Conservation (phyloP, 805 yeast genomes). For the Nakazawaea wyomingensis region DNA sequence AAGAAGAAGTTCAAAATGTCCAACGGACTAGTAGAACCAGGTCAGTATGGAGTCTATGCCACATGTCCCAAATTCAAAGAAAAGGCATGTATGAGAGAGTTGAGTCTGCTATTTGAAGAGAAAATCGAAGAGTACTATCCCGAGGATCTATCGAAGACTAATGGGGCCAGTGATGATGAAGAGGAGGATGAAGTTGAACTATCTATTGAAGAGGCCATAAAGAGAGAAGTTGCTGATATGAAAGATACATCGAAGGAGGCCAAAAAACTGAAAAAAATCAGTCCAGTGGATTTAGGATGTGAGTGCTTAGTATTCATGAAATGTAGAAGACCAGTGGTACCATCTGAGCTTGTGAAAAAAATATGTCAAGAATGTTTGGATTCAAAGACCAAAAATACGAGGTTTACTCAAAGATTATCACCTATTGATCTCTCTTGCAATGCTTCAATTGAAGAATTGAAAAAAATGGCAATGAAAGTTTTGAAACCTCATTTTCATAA, state of each 20-base stretch:
- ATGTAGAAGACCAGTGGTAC: constrained; percentile 71
- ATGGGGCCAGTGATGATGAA: constrained; percentile 29
- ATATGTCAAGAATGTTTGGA: constrained; percentile 58
- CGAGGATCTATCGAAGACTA: constrained; percentile 25
- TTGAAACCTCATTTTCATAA: constrained; percentile 64
- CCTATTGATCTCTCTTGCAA: constrained; percentile 76
- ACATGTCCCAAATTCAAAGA: constrained; percentile 85
- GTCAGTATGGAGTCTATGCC: constrained; percentile 82
- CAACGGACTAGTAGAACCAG: constrained; percentile 66
- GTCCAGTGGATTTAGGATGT: constrained; percentile 62
- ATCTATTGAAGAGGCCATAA: constrained; percentile 72
- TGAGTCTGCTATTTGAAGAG: constrained; percentile 54
- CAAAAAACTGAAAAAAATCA: constrained; percentile 40
- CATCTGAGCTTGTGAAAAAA: constrained; percentile 61
- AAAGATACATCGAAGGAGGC: constrained; percentile 35
- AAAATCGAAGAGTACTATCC: constrained; percentile 42
- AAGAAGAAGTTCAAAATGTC: constrained; percentile 41
- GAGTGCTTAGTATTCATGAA: constrained; percentile 86
- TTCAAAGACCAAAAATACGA: constrained; percentile 51
- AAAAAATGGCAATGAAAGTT: constrained; percentile 53
- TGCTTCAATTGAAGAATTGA: constrained; percentile 65
- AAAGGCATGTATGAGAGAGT: constrained; percentile 68
- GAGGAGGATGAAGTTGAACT: constrained; percentile 30
- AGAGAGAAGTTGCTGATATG: constrained; percentile 63
- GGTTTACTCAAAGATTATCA: constrained; percentile 71